Base-by-base conservation (phyloP, 345 rosid species). In the Heritiera littoralis region DNA sequence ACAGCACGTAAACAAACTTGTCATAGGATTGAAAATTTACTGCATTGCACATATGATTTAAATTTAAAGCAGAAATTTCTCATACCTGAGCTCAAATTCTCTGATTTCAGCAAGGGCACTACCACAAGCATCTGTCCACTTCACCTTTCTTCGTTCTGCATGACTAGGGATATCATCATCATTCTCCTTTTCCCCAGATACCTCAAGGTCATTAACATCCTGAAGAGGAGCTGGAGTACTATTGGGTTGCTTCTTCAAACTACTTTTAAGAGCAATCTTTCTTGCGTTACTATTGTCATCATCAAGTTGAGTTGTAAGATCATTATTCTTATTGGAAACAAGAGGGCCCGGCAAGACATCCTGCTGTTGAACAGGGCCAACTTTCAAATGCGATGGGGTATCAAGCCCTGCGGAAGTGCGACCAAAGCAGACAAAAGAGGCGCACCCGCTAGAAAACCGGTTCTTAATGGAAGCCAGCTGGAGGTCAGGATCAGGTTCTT, bases 21-120 rank as follows among this genome's bases (percentile, higher is more conserved):
- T 60, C 61, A 79, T 35, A 59, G 56, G 54, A 46, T 49, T 5
- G 2, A 55, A 30, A 80, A 79, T 30, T 13, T 32, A 67, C 74
- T 15, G 38, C 46, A 74, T 6, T 45, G 46, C 41, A 17, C 45
- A 83, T 43, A 46, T 18, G 14, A 30, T 52, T 54, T 56, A 6
- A 82, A 60, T 28, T 65, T 67, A 51, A 61, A 75, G 64, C 20
- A 74, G 32, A 80, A 40, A 15, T 0, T 52, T 81, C 64, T 9
- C 74, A 70, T 91, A 97, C 98, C 99, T 96, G 73, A 98, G 97
- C 81, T 94, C 98, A 86, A 94, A 96, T 86, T 94, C 99, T 84
- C 90, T 86, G 85, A 94, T 87, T 87, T 96, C 95, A 61, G 79
- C 90, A 79, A 96, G 97, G 82, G 92, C 98, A 74, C 85, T 89